These are phyloP conservation scores for Triticum urartu DNA, from an alignment of 176 grass and related monocot species.

Conservation along the genomic window DNA sequence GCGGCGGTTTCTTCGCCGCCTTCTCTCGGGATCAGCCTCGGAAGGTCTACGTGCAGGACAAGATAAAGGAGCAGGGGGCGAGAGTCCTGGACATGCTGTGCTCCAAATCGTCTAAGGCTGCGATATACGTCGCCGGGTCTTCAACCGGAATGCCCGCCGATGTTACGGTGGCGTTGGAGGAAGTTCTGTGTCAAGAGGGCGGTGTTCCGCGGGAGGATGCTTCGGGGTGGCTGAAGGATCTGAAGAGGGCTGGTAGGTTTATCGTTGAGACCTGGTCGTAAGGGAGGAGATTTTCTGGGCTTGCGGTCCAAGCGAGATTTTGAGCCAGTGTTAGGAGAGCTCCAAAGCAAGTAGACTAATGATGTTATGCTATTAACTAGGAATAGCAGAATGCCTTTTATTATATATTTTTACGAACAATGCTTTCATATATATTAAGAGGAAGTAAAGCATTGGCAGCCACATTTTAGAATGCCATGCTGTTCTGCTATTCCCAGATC, in stretches of 20 bases:
- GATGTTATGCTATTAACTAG: too few species aligned
- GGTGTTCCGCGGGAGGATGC: slow-evolving; percentile 41
- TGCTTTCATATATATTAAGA: too few species aligned
- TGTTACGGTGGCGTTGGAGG: slow-evolving; percentile 58
- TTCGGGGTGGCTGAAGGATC: slow-evolving; percentile 49
- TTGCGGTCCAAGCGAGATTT: too few species aligned
- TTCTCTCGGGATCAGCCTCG: slow-evolving; percentile 83
- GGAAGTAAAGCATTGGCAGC: too few species aligned
- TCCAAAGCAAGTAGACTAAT: too few species aligned
- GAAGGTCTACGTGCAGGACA: slow-evolving; percentile 83
- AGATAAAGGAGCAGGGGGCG: slow-evolving; percentile 73
- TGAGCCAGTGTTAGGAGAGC: too few species aligned
- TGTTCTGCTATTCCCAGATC: too few species aligned
- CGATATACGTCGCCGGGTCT: slow-evolving; percentile 66
- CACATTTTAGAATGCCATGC: too few species aligned
- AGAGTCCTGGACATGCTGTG: slow-evolving; percentile 62
- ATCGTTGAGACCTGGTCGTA: slow-evolving; percentile 79
- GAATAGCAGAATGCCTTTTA: too few species aligned
- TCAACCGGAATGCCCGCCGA: slow-evolving; percentile 82
- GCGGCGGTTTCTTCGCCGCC: slow-evolving; percentile 69
- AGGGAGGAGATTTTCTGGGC: too few species aligned
- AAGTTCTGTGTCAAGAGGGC: slow-evolving; percentile 55
- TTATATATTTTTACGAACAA: too few species aligned
- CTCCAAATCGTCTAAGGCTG: slow-evolving; percentile 34
- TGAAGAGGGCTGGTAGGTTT: slow-evolving; percentile 64